Percentiles rank a stretch among this genome's conserved stretches.
These are phyloP conservation scores for Dothideomycetes sp. DNA, from an alignment of 2,329 filamentous ascomycete species.

Conservation along the genomic window DNA sequence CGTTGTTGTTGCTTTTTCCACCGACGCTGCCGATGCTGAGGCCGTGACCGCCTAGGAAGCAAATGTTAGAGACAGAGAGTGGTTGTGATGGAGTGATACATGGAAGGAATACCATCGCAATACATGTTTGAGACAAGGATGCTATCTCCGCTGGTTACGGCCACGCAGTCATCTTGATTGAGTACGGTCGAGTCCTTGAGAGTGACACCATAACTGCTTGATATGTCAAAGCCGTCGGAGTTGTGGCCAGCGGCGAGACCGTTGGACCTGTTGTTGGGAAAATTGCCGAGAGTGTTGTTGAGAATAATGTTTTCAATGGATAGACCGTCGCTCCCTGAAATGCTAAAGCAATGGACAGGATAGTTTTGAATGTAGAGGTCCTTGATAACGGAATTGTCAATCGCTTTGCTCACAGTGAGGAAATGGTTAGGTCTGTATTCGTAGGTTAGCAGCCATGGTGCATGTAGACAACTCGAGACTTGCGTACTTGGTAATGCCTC, in stretches of 20 bases:
- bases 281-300: slow-evolving; percentile 28
- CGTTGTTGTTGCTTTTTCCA: slow-evolving; percentile 23
- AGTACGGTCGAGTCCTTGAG: slow-evolving; percentile 18
- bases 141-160: slow-evolving; percentile 17
- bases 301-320: slow-evolving; percentile 26
- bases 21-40: slow-evolving; percentile 20
- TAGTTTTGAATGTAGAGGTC: slow-evolving; percentile 30
- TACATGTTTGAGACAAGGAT: slow-evolving; percentile 16
- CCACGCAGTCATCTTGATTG: slow-evolving; percentile 24
- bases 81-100: neutral
- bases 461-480: neutral
- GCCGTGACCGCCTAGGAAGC: slow-evolving; percentile 4
- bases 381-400: slow-evolving; percentile 25
- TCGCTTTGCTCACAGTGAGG: slow-evolving; percentile 27
- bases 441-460: neutral
- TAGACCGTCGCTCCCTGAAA: slow-evolving; percentile 23
- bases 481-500: slow-evolving; percentile 24
- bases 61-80: neutral
- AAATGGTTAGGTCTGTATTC: slow-evolving; percentile 25
- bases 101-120: slow-evolving; percentile 13
- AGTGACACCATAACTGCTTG: slow-evolving; percentile 17
- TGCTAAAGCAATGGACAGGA: slow-evolving; percentile 29
- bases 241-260: slow-evolving; percentile 27
- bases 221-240: slow-evolving; percentile 25
- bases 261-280: slow-evolving; percentile 21